Evolutionary conservation across 2,329 filamentous ascomycete genomes (phyloP), one percentile per base, ranked within the genome.

Genomic region (Esteya vermicola): DNA sequence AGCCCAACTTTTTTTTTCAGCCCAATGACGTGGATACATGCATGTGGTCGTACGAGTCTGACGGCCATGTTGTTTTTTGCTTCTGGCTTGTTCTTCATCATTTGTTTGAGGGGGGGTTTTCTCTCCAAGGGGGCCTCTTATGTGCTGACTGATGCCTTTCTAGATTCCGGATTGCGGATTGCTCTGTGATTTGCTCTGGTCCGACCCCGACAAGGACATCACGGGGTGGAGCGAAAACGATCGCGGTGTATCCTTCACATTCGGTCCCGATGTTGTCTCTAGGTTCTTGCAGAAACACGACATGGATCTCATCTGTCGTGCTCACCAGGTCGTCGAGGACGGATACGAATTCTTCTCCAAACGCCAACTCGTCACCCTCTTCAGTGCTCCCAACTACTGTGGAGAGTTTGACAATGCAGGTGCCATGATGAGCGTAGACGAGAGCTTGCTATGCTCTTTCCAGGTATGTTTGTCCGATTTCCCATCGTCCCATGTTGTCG

Each of bases 341-440:
- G 91, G 91, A 42, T 98, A 98, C 66, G 91, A 98, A 62, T 98
- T 98, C 72, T 98, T 98, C 70, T 94, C 86, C 46, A 96, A 96
- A 68, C 81, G 91, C 52, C 89, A 96, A 63, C 71, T 98, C 48
- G 91, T 98, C 48, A 98, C 91, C 43, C 70, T 98, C 43, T 98
- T 98, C 70, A 94, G 85, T 57, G 91, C 91, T 39, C 91, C 91
- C 51, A 98, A 98, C 68, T 98, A 98, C 71, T 98, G 89, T 55
- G 89, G 89, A 62, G 91, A 98, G 67, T 98, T 98, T 58, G 91
- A 98, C 71, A 98, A 98, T 57, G 89, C 89, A 39, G 91, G 91
- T 59, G 91, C 91, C 49, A 96, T 98, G 89, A 96, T 98, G 91
- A 95, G 88, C 58, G 91, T 98, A 30, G 91, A 96, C 59, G 91